Evolutionary conservation across 257 asterid genomes (phyloP), one percentile per base, ranked within the genome.

Genomic region (Echium plantagineum): DNA sequence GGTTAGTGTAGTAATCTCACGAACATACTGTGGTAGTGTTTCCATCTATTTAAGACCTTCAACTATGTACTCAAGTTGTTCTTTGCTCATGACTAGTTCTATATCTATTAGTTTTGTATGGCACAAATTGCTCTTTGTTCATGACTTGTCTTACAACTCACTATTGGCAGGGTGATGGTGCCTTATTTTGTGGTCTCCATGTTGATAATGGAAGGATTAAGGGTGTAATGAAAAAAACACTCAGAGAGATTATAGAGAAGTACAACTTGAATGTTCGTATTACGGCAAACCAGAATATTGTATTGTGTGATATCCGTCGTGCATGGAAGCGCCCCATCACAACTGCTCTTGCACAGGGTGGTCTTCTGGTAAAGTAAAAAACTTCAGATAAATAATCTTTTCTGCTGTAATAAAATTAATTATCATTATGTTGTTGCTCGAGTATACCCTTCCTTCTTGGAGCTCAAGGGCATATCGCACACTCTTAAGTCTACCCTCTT

Each of bases 301-400:
- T 91, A 59, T 72, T 91, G 87, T 84, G 94, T 21, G 94, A 80
- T 71, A 64, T 91, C 61, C 83, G 78, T 47, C 83, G 69, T 70
- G 85, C 89, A 28, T 91, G 96, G 96, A 91, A 84, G 76, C 87
- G 82, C 61, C 80, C 93, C 55, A 88, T 91, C 65, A 81, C 87
- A 60, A 82, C 87, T 21, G 85, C 81, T 74, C 89, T 91, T 75
- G 96, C 98, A 71, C 96, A 91, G 81, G 95, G 94, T 57, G 95
- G 98, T 75, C 73, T 91, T 58, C 81, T 91, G 93, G 98, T 91
- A 83, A 80, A 72, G 21, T 60, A 38, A 24, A 42, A 21, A 7
- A 26, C 22, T 53, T 63, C 31, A 58, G 38, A 63, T 38, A 21
- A 31, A 57, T 55, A 17, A 22, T 53, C 42, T 9, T 17, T 32